Base-by-base conservation (phyloP, 2,329 filamentous ascomycete species). In the Dactylonectria estremocensis region DNA sequence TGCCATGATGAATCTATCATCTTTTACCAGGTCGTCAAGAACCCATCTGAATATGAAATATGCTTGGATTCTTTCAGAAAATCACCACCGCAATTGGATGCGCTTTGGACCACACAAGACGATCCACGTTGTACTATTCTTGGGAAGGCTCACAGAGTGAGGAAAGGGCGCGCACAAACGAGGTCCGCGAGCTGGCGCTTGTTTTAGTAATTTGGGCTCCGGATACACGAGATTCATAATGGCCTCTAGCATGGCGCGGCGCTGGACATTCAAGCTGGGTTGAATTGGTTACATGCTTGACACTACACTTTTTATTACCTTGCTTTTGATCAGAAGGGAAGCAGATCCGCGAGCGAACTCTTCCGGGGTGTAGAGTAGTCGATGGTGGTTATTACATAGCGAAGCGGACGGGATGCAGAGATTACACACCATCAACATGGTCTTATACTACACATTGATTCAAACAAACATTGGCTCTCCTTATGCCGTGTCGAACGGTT, bases 161-260 rank as follows among this genome's bases (percentile, higher is more conserved):
- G 48, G 49, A 28, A 43, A 45, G 28, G 56, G 63, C 63, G 63
- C 63, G 61, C 48, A 65, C 33, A 61, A 61, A 65, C 50, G 50
- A 33, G 63, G 50, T 53, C 50, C 56, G 31, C 57, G 52, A 53
- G 31, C 53, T 37, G 49, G 46, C 53, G 46, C 53, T 61, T 57
- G 49, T 52, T 65, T 66, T 57, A 20, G 45, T 61, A 57, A 50
- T 69, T 70, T 61, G 52, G 61, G 52, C 48, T 68, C 45, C 24
- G 58, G 37, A 58, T 57, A 57, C 46, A 64, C 33, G 55, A 67
- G 53, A 68, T 64, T 71, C 67, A 64, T 67, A 62, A 72, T 69
- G 58, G 67, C 62, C 68, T 69, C 67, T 67, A 73, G 70, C 73
- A 76, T 76, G 64, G 73, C 74, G 71, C 69, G 73, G 74, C 74